Evolutionary conservation across 192 early-diverging fungal species (phyloP).

Genomic region (Coemansia sp.): DNA sequence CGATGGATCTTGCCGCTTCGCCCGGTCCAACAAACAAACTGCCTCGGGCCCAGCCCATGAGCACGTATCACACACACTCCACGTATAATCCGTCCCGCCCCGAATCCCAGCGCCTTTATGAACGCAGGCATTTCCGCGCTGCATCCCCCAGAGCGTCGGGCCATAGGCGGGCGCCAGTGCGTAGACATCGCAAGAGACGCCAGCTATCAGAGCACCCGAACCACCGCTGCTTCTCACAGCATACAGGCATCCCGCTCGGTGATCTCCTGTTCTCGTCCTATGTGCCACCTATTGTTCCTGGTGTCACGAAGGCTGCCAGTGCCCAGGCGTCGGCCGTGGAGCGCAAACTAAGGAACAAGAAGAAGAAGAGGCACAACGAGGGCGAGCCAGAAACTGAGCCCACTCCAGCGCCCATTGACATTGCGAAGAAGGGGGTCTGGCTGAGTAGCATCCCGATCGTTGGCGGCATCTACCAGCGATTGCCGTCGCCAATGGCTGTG

Average conservation of each 20-base stretch:
- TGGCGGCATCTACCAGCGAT: conserved; percentile 20
- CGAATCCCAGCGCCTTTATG: conserved; percentile 23
- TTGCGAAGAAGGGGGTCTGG: conserved; percentile 10
- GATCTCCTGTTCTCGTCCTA: conserved; percentile 71
- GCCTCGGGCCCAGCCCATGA: conserved; percentile 49
- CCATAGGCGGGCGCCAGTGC: conserved; percentile 2
- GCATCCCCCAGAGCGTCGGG: background rate
- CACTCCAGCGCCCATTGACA: background rate
- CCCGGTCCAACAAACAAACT: conserved; percentile 11
- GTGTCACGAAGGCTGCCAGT: conserved; percentile 40
- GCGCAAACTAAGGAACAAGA: conserved; percentile 31
- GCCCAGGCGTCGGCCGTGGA: conserved; percentile 35
- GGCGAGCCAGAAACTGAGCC: background rate
- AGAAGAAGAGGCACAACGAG: background rate
- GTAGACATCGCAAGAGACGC: conserved; percentile 21
- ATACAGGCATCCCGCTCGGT: conserved; percentile 70
- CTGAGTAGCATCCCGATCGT: conserved; percentile 34
- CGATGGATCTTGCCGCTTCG: conserved; percentile 16
- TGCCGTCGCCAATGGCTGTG: conserved; percentile 33
- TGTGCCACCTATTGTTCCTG: conserved; percentile 45
- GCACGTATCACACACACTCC: conserved; percentile 28
- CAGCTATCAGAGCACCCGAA: conserved; percentile 56
- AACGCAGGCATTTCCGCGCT: conserved; percentile 20
- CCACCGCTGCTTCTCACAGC: conserved; percentile 75
- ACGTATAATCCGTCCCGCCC: conserved; percentile 27